These are phyloP conservation scores for Stemphylium beticola DNA, from an alignment of 2,329 filamentous ascomycete genomes.

Conservation along the genomic window DNA sequence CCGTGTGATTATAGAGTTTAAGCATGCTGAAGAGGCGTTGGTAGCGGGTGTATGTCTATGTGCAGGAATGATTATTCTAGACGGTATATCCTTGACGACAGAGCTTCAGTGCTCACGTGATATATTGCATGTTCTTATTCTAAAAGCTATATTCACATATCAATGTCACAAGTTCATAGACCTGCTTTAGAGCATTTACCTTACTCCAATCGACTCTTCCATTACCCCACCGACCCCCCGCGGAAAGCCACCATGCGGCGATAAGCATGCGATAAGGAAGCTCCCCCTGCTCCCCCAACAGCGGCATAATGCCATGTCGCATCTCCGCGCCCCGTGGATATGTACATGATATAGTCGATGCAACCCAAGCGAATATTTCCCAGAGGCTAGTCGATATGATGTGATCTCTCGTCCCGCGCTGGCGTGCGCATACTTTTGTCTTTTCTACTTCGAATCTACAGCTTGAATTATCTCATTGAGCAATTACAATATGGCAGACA, in stretches of 20 bases:
- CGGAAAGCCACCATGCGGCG: conserved; percentile 11
- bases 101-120: background rate
- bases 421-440: conserved; percentile 18
- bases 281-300: background rate
- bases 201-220: background rate
- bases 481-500: conserved; percentile 10
- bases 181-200: no score
- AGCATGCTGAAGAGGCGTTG: background rate
- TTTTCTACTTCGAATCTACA: background rate
- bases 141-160: background rate
- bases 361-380: background rate
- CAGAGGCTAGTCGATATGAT: conserved; percentile 51
- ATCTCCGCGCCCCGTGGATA: conserved; percentile 50
- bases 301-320: conserved; percentile 11
- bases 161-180: no score
- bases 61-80: background rate
- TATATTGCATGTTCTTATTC: background rate
- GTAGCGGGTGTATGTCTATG: background rate
- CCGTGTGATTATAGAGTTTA: background rate
- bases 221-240: background rate
- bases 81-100: background rate
- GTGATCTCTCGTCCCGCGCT: background rate
- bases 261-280: conserved; percentile 23
- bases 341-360: conserved; percentile 26
- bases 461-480: background rate